Conservation (phyloP, 116 monocot genomes). For the Trichopus zeylanicus region DNA sequence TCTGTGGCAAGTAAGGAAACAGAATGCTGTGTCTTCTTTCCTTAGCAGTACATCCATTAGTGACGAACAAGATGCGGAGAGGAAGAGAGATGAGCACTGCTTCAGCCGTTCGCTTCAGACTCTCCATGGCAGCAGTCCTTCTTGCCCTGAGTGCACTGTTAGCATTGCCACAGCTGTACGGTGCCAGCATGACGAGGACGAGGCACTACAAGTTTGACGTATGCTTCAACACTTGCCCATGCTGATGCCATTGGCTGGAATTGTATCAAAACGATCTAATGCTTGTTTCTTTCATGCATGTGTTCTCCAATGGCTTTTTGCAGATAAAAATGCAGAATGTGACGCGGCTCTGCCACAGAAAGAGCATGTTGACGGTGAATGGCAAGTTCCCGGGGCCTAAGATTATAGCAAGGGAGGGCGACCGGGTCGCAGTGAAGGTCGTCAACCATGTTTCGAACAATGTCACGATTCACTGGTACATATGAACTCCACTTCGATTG, state of each 20-base stretch:
- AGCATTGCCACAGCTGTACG: slow-evolving; percentile 7
- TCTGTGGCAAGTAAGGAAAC: too few relatives aligned
- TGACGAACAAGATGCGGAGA: not conserved
- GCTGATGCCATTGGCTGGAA: not conserved
- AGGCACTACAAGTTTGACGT: slow-evolving; percentile 25
- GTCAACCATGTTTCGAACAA: slow-evolving; percentile 26
- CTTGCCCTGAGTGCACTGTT: slow-evolving; percentile 5
- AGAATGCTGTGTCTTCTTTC: too few relatives aligned
- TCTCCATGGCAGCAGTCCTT: not conserved
- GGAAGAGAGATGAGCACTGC: not conserved
- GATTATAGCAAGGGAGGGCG: slow-evolving; percentile 29
- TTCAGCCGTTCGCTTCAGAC: not conserved
- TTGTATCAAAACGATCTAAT: not conserved
- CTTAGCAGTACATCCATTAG: not conserved
- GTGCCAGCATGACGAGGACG: slow-evolving; percentile 13
- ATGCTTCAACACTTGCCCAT: not conserved
- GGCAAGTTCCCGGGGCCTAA: slow-evolving; percentile 33
- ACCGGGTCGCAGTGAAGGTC: slow-evolving; percentile 24
- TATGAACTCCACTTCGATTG: not conserved
- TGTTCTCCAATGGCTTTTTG: not conserved
- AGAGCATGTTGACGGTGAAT: slow-evolving; percentile 29
- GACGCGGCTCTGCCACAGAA: slow-evolving; percentile 27
- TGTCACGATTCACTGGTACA: slow-evolving; percentile 30
- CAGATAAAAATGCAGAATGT: slow-evolving; percentile 23
- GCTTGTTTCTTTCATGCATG: not conserved